phyloP scores from a whole-genome alignment of 2,329 filamentous ascomycete species.

The Sordariomycetes sp. region DNA sequence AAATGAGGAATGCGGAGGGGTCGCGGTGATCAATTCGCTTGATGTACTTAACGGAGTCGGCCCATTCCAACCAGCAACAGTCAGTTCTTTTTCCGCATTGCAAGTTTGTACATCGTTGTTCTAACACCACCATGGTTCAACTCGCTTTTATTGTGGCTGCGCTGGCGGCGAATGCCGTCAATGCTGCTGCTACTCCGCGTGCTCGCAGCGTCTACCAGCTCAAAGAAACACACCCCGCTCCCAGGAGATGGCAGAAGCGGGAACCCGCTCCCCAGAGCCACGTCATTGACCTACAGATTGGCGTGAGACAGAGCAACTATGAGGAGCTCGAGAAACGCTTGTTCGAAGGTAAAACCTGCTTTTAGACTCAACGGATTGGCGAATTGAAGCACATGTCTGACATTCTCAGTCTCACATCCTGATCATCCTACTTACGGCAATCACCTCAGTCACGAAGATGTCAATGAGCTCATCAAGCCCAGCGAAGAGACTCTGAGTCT shows the following conservation, averaged over 20 bases:
- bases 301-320: slow-evolving; percentile 2
- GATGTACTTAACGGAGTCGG: neutral
- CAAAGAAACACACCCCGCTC: slow-evolving; percentile 2
- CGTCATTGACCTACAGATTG: slow-evolving; percentile 3
- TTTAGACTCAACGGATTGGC: neutral
- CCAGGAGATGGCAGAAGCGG: slow-evolving; percentile 2
- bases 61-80: neutral
- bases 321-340: slow-evolving; percentile 3
- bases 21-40: neutral
- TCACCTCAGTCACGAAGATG: slow-evolving; percentile 2
- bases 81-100: no score
- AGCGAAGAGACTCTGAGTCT: slow-evolving; percentile 1
- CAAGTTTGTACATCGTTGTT: neutral
- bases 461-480: slow-evolving; percentile 3
- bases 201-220: slow-evolving; percentile 9
- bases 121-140: slow-evolving; percentile 1
- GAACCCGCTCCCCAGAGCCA: neutral
- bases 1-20: neutral
- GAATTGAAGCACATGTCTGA: neutral
- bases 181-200: neutral
- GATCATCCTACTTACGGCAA: slow-evolving; percentile 3
- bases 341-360: neutral
- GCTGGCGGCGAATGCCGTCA: neutral
- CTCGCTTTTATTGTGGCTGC: neutral
- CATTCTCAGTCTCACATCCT: slow-evolving; percentile 1